Evolutionary conservation across 192 early-diverging fungal genomes (phyloP).

Genomic region (Backusella morwellensis): DNA sequence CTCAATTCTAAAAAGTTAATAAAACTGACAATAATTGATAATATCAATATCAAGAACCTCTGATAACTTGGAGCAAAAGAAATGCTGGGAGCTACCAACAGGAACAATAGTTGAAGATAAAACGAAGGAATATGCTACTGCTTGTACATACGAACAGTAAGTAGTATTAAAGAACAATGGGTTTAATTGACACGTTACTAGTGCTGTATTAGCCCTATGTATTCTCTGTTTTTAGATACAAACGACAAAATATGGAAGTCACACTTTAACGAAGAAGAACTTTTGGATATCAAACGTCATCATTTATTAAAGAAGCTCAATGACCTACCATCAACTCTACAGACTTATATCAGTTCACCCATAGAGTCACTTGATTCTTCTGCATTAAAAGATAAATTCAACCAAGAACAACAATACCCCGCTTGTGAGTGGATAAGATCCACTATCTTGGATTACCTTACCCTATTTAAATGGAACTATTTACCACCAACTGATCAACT

Average conservation of each 20-base stretch:
- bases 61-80: too few species aligned
- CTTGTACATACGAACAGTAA: background rate
- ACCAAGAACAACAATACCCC: background rate
- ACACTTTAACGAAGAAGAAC: background rate
- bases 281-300: background rate
- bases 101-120: too few species aligned
- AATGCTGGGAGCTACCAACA: too few species aligned
- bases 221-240: background rate
- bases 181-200: background rate
- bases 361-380: too few species aligned
- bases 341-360: background rate
- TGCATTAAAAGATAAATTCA: background rate
- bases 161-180: background rate
- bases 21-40: too few species aligned
- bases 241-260: background rate
- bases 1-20: too few species aligned
- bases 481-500: slow-evolving; percentile 3
- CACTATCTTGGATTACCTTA: background rate
- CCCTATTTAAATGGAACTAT: background rate
- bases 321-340: background rate
- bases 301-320: background rate
- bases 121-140: too few species aligned
- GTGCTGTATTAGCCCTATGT: background rate
- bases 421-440: slow-evolving; percentile 1
- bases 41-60: too few species aligned